A percentile compares a stretch with the other conserved stretches of the same genome.
These are phyloP conservation scores for Raffaelea ambrosiae DNA, from an alignment of 2,329 filamentous ascomycete genomes.

Conservation along the genomic window DNA sequence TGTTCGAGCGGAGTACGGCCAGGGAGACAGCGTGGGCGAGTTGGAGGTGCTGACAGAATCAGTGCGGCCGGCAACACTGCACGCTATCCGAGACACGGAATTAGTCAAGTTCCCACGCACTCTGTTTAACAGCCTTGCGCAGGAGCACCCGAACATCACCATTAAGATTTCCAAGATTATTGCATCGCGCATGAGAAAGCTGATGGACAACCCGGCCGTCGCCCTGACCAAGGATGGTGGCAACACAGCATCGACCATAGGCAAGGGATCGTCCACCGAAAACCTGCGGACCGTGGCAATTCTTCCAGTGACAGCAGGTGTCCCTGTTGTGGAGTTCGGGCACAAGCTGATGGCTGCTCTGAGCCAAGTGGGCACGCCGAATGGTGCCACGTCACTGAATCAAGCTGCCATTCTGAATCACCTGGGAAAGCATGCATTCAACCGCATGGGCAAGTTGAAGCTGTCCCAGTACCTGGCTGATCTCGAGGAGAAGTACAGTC, in stretches of 20 bases:
- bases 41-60: constrained; percentile 96
- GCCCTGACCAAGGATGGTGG: constrained; percentile 55
- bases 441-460: constrained; percentile 93
- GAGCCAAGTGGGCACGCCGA: constrained; percentile 78
- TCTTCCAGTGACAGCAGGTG: constrained; percentile 79
- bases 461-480: constrained; percentile 93
- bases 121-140: constrained; percentile 92
- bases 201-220: constrained; percentile 73
- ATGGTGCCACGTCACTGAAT: constrained; percentile 85
- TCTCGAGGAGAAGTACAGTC: constrained; percentile 90
- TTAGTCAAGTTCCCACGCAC: constrained; percentile 93
- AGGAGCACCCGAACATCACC: constrained; percentile 95
- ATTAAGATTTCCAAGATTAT: constrained; percentile 99
- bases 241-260: constrained; percentile 47
- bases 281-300: constrained; percentile 91
- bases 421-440: constrained; percentile 91
- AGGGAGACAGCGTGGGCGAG: constrained; percentile 96
- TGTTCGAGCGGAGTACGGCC: constrained; percentile 85
- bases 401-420: constrained; percentile 93
- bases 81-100: constrained; percentile 94
- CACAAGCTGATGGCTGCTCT: constrained; percentile 80
- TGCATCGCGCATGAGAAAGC: constrained; percentile 81
- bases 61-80: constrained; percentile 77
- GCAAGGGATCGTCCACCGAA: constrained; percentile 72
- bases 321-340: constrained; percentile 94